Evolutionary conservation across 163 green algal species (phyloP).

Genomic region (Scenedesmus sp.): DNA sequence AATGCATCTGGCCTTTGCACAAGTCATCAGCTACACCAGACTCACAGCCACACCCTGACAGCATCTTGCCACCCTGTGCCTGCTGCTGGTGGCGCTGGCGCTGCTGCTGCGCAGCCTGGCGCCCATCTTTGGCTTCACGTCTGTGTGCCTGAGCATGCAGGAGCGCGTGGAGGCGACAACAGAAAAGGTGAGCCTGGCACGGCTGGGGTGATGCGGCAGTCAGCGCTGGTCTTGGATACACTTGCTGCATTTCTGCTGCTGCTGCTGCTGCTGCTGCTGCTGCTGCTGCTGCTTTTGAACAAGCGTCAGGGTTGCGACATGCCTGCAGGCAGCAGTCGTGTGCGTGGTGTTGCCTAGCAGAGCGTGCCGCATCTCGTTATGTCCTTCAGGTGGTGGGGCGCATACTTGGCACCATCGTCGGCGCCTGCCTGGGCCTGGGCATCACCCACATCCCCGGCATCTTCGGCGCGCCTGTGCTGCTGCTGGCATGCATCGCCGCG

Average conservation of each 20-base stretch:
- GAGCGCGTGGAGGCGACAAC: constrained; percentile 29
- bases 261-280: too few relatives aligned
- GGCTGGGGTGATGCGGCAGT: too few relatives aligned
- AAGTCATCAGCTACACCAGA: too few relatives aligned
- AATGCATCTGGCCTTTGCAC: too few relatives aligned
- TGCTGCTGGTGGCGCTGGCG: not conserved
- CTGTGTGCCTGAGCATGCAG: constrained; percentile 36
- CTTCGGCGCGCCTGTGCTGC: constrained; percentile 8
- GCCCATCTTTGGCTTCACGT: constrained; percentile 45
- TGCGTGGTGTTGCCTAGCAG: not conserved
- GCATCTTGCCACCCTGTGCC: not conserved
- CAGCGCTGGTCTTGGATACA: too few relatives aligned
- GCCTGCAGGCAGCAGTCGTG: too few relatives aligned
- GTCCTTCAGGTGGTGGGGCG: constrained; percentile 15
- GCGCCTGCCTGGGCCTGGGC: constrained; percentile 5
- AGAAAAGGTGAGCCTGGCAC: constrained; percentile 12
- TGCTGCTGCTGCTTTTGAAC: too few relatives aligned
- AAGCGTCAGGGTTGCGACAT: too few relatives aligned
- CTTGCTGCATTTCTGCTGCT: too few relatives aligned
- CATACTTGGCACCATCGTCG: constrained; percentile 48
- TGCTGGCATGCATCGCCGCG: constrained; percentile 2
- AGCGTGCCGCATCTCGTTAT: not conserved
- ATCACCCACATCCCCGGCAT: constrained; percentile 4
- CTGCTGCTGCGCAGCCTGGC: not conserved
- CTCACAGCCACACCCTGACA: not conserved